These are phyloP conservation scores for Vinca minor DNA, from an alignment of 257 asterid genomes.

Conservation along the genomic window DNA sequence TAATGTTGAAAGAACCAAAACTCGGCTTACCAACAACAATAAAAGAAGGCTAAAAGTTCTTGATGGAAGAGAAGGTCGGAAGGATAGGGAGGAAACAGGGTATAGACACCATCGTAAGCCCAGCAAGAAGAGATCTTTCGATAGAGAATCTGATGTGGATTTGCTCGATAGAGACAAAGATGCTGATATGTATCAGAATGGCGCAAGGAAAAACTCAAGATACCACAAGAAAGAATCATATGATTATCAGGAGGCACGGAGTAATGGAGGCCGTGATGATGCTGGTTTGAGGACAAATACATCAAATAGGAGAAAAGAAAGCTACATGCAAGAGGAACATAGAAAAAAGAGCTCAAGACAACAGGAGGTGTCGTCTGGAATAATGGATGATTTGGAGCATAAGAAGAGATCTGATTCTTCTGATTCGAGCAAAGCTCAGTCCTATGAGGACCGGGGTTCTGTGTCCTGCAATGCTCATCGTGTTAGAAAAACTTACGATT, in stretches of 20 bases:
- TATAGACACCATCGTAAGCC: conserved; percentile 22
- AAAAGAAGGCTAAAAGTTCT: conserved; percentile 28
- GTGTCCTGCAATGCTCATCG: conserved; percentile 29
- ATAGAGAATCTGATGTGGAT: conserved; percentile 33
- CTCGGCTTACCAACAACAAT: conserved; percentile 17
- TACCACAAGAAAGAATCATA: conserved; percentile 16
- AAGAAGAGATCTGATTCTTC: conserved; percentile 11
- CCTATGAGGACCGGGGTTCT: conserved; percentile 16
- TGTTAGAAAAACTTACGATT: conserved; percentile 21
- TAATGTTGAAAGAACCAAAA: conserved; percentile 24
- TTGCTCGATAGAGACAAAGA: conserved; percentile 22
- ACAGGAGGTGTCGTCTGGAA: conserved; percentile 10
- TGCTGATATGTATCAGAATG: conserved; percentile 15
- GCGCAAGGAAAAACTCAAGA: conserved; percentile 27
- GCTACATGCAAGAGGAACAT: conserved; percentile 15
- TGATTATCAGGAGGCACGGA: conserved; percentile 15
- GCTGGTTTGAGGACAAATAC: conserved; percentile 17
- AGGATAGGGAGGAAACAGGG: conserved; percentile 20
- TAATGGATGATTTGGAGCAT: conserved; percentile 11
- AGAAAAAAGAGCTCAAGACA: conserved; percentile 26
- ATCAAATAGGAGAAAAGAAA: conserved; percentile 21
- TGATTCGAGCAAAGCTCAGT: conserved; percentile 21
- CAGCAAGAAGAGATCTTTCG: conserved; percentile 21
- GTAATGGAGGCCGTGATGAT: conserved; percentile 13
- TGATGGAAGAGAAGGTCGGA: conserved; percentile 21